Conservation (phyloP, 2,329 filamentous ascomycete species). For the Keithomyces neogunnii region DNA sequence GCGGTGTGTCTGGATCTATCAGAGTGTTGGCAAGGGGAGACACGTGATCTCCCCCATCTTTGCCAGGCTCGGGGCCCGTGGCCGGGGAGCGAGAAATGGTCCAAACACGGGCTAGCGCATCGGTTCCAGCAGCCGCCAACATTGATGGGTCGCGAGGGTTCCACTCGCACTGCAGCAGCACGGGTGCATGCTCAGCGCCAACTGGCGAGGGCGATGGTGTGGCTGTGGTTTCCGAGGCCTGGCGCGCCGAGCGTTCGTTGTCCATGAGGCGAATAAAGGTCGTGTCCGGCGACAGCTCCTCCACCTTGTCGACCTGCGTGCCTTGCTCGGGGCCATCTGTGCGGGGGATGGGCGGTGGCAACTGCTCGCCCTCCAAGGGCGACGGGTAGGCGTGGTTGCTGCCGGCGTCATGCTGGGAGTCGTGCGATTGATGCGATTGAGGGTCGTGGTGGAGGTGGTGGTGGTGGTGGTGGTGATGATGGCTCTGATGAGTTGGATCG, state of each 20-base stretch:
- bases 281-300: slow-evolving; percentile 51
- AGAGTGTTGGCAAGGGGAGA: slow-evolving; percentile 30
- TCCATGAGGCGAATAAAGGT: slow-evolving; percentile 50
- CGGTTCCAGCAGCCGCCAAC: slow-evolving; percentile 60
- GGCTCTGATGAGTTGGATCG: slow-evolving; percentile 24
- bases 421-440: background rate
- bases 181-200: slow-evolving; percentile 43
- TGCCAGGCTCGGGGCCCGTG: slow-evolving; percentile 21
- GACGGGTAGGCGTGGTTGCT: slow-evolving; percentile 56
- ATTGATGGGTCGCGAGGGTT: slow-evolving; percentile 56
- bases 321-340: slow-evolving; percentile 56
- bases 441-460: slow-evolving; percentile 8
- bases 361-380: slow-evolving; percentile 50
- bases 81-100: slow-evolving; percentile 48
- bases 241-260: slow-evolving; percentile 19
- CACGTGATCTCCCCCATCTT: slow-evolving; percentile 30
- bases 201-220: slow-evolving; percentile 28
- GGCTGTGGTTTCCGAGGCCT: slow-evolving; percentile 20
- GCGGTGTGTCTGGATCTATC: slow-evolving; percentile 44
- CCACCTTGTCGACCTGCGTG: slow-evolving; percentile 56
- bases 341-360: slow-evolving; percentile 41
- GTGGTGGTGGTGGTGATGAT: slow-evolving; percentile 24
- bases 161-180: slow-evolving; percentile 62
- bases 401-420: slow-evolving; percentile 23
- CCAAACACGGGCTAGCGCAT: slow-evolving; percentile 63